phyloP scores from a whole-genome alignment of 1,284 basidiomycete genomes.

The Ceratobasidium sp. region DNA sequence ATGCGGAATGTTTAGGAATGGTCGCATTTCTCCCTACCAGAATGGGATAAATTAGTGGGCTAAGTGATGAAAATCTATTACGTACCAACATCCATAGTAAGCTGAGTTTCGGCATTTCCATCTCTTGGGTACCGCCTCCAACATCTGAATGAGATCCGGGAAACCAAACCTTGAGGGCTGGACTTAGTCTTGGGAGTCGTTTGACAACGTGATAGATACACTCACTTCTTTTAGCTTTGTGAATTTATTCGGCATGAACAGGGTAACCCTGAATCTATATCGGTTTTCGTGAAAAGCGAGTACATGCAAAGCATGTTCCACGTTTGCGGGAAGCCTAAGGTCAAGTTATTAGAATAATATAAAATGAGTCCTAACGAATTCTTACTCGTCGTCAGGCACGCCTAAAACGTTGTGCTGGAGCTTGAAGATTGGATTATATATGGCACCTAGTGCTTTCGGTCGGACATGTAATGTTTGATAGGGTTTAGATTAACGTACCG shows the following conservation, averaged over 20 bases:
- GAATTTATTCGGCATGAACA: not conserved
- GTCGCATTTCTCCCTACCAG: conserved; percentile 17
- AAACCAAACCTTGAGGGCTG: conserved; percentile 43
- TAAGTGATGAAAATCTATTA: not conserved
- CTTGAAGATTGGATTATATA: conserved; percentile 7
- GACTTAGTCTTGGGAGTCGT: not conserved
- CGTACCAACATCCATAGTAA: conserved; percentile 30
- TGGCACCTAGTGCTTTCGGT: not conserved
- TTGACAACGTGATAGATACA: not conserved
- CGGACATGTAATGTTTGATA: not conserved
- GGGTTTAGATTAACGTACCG: not conserved
- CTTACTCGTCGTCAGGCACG: conserved; percentile 22
- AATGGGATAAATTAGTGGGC: not conserved
- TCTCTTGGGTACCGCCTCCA: conserved; percentile 12
- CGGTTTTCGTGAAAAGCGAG: conserved; percentile 45
- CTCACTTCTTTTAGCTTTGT: conserved; percentile 41
- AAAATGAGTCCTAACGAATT: not conserved
- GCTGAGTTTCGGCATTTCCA: conserved; percentile 16
- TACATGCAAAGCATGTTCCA: conserved; percentile 44
- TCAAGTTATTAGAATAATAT: not conserved
- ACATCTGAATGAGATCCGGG: conserved; percentile 44
- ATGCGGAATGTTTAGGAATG: conserved; percentile 1
- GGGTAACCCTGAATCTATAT: not conserved
- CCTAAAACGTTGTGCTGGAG: conserved; percentile 5
- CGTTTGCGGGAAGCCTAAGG: conserved; percentile 33